Base-by-base conservation (phyloP, 2,329 filamentous ascomycete species). In the Fusarium kyushuense region DNA sequence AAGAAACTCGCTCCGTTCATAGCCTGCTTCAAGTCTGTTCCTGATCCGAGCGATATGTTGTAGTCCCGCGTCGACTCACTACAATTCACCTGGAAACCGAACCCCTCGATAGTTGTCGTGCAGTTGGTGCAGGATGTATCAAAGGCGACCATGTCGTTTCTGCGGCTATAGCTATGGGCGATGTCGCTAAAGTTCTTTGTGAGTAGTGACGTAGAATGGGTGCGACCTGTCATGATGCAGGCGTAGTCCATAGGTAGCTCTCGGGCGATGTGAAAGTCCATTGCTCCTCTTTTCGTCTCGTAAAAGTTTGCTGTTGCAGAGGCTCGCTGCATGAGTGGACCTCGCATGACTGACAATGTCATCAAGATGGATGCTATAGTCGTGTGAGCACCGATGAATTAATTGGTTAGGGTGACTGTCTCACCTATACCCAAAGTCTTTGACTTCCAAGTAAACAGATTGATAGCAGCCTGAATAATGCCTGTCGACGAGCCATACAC, bases 141-240 rank as follows among this genome's bases (percentile, higher is more conserved):
- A 3, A 69, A 67, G 7, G 46, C 61, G 2, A 54, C 27, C 65
- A 71, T 71, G 7, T 57, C 58, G 12, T 57, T 23, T 5, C 69
- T 54, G 1, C 67, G 65, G 8, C 58, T 70, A 12, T 71, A 71
- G 19, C n/a, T 46, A 14, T 71, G 69, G 6, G 69, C 68, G 12
- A 71, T 38, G 1, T 67, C 41, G 27, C 69, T 71, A 13, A 71
- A 71, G 33, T 71, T 71, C 12, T 63, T 69, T 16, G 54, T 71
- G 2, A 71, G 42, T 2, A 71, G 19, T 1, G 69, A 71, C 6
- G 58, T 42, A 1, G 57, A 27, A 7, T 71, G 69, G 1, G 33
- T 57, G 2, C 69, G 65, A 1, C 69, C 69, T 7, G 65, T 70
- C 14, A 67, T 43, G 10, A 71, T 71, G 12, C 53, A 69, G 8